Evolutionary conservation across 1,139 yeast species (phyloP), one percentile per base, ranked within the genome.

Genomic region (Barnettozyma hawaiiensis): DNA sequence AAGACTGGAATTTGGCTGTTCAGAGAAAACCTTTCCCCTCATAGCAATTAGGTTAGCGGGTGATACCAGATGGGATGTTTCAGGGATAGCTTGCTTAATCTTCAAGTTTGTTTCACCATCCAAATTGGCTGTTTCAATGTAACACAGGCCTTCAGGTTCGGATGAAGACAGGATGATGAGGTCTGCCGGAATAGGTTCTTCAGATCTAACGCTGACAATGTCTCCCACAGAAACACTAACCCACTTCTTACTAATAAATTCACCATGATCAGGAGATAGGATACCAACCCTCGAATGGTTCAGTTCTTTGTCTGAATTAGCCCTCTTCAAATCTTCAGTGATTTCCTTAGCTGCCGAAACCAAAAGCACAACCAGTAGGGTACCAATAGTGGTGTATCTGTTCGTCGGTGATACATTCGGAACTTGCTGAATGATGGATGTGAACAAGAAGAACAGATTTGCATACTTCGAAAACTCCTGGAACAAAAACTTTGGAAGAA

Each of bases 401-500:
- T 92, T 94, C 0, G 98, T 94, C 5, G 99, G 99, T 0, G 97
- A 82, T 4, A 92, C 97, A 52, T 83, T 78, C 5, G 98, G 99
- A 12, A 94, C 97, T 62, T 94, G 99, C 67, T 94, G 99, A 53
- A 94, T 92, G 34, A 78, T 73, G 4, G 97, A 85, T 1, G 99
- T 94, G 68, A 87, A 86, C 42, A 94, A 67, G 63, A 94, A 94
- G 65, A 94, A 94, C 62, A 94, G 70, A 60, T 94, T 94, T 22
- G 99, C 97, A 62, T 94, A 94, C 62, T 92, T 94, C 49, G 97
- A 85, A 64, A 94, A 94, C 64, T 94, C 98, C 65, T 94, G 98
- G 58, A 90, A 87, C 51, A 94, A 66, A 60, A 94, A 94, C 61
- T 94, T 94, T 15, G 98, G 98, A 43, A 94, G 53, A 60, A 94